Evolutionary conservation across 169 alveolate genomes (phyloP).

Genomic region (Cryptosporidium bovis): DNA sequence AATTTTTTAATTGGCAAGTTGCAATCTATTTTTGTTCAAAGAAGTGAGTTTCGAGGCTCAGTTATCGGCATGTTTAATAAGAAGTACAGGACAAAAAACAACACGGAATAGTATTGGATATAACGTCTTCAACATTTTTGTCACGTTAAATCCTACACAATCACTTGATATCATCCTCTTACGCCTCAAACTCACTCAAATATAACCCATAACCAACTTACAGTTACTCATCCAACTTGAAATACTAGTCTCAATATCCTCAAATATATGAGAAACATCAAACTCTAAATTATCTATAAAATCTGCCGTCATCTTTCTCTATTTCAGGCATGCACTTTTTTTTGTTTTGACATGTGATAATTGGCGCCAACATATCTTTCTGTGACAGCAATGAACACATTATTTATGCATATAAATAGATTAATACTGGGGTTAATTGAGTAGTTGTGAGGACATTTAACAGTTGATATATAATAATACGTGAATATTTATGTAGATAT

Average conservation of each 20-base stretch:
- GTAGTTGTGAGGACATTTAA: too few relatives aligned
- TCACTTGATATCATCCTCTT: background rate
- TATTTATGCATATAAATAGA: too few relatives aligned
- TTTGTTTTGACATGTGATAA: background rate
- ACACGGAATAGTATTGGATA: too few relatives aligned
- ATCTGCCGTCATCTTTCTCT: conserved; percentile 14
- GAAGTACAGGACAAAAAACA: too few relatives aligned
- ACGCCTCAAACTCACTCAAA: background rate
- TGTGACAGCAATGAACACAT: background rate
- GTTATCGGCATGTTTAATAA: too few relatives aligned
- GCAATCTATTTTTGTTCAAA: too few relatives aligned
- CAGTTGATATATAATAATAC: too few relatives aligned
- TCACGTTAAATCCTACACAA: background rate
- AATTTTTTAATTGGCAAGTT: too few relatives aligned
- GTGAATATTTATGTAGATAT: too few relatives aligned
- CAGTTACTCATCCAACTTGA: conserved; percentile 21
- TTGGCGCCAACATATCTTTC: conserved; percentile 4
- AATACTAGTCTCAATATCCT: conserved; percentile 20
- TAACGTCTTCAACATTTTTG: too few relatives aligned
- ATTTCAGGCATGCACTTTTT: background rate
- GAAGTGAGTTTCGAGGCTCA: too few relatives aligned
- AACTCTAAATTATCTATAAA: conserved; percentile 22
- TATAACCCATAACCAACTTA: conserved; percentile 12
- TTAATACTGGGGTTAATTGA: too few relatives aligned
- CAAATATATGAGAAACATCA: conserved; percentile 23